Conservation (phyloP, 2,329 filamentous ascomycete genomes). For the Sporothrix mexicana region DNA sequence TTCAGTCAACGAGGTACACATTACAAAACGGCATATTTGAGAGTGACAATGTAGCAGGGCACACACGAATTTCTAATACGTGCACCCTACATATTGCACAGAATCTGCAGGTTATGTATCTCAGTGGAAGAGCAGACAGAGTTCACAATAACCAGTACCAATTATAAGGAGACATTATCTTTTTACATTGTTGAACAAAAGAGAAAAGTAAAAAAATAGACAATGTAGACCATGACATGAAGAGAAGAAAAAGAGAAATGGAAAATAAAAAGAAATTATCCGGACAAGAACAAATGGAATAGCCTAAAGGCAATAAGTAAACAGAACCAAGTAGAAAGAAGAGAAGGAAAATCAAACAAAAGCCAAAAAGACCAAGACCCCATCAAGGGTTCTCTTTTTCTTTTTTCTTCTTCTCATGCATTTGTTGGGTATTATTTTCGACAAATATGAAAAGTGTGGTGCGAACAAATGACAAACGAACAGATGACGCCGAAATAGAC, state of each 20-base stretch:
- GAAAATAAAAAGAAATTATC: background rate
- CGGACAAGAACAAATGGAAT: background rate
- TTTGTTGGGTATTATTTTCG: conserved; percentile 35
- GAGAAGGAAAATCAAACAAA: conserved; percentile 1
- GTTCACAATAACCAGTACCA: background rate
- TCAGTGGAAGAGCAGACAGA: background rate
- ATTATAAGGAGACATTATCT: background rate
- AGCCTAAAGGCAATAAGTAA: background rate
- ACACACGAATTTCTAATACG: no score
- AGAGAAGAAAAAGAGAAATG: background rate
- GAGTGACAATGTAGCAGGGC: background rate
- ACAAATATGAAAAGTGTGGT: conserved; percentile 24
- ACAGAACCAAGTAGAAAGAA: background rate
- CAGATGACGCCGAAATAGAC: conserved; percentile 4
- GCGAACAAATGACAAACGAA: conserved; percentile 6
- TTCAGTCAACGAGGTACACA: background rate
- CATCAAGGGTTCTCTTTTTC: conserved; percentile 16
- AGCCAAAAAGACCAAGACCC: conserved; percentile 7
- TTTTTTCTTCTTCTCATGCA: conserved; percentile 27
- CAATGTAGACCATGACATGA: conserved; percentile 5
- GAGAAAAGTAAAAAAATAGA: background rate
- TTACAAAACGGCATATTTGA: background rate
- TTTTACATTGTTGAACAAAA: background rate
- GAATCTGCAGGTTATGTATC: background rate
- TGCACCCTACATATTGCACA: background rate